phyloP scores from a whole-genome alignment of 2,329 filamentous ascomycete genomes.

The Hypoxylon sp. region DNA sequence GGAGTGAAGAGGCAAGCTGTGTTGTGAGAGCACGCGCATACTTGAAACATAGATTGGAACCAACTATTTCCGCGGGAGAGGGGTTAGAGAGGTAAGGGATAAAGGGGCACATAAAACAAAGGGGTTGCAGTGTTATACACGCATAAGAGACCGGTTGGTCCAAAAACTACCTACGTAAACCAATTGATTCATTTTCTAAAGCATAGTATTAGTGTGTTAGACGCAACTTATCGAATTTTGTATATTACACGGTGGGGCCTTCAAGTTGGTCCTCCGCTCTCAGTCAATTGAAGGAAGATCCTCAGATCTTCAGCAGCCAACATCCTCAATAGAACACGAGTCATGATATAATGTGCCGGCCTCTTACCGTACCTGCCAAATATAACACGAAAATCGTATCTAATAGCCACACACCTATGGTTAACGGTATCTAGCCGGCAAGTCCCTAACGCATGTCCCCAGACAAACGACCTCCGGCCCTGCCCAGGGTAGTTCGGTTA shows the following conservation, averaged over 20 bases:
- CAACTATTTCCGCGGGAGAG: neutral
- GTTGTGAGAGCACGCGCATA: neutral
- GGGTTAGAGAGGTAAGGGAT: neutral
- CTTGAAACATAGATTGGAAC: neutral
- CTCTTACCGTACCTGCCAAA: neutral
- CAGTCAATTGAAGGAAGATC: too few species aligned
- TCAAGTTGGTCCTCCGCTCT: too few species aligned
- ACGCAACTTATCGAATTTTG: too few species aligned
- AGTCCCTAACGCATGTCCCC: neutral
- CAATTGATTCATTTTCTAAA: neutral
- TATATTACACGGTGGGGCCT: too few species aligned
- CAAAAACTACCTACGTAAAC: neutral
- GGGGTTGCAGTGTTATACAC: neutral
- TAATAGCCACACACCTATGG: neutral
- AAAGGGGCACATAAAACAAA: neutral
- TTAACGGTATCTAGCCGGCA: neutral
- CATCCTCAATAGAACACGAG: neutral
- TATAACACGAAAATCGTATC: neutral
- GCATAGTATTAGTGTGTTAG: too few species aligned
- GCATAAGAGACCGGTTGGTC: neutral
- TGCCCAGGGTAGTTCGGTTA: neutral
- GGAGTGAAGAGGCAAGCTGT: neutral
- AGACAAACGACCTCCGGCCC: neutral
- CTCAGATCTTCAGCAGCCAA: too few species aligned
- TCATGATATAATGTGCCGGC: neutral